phyloP scores from a whole-genome alignment of 2,329 filamentous ascomycete species.

The Hymenoscyphus fructigenus region DNA sequence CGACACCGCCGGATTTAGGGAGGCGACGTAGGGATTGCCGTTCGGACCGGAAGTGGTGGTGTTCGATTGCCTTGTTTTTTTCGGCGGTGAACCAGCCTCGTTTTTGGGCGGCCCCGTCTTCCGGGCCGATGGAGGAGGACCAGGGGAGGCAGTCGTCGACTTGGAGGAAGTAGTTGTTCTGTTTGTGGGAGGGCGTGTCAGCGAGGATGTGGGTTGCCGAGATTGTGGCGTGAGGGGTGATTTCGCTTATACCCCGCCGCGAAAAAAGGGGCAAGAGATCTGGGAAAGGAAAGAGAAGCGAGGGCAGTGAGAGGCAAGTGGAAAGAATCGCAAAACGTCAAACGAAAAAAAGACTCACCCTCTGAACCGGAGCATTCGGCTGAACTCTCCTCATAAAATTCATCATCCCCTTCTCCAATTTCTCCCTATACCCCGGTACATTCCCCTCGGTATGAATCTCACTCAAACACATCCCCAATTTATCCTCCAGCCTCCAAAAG shows the following conservation, averaged over 20 bases:
- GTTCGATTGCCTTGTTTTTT: constrained; percentile 68
- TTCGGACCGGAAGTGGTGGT: constrained; percentile 74
- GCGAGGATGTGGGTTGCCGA: constrained; percentile 12
- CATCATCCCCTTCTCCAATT: constrained; percentile 75
- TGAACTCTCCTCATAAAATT: constrained; percentile 75
- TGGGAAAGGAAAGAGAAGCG: neutral
- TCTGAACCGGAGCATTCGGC: constrained; percentile 60
- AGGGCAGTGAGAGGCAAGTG: constrained; percentile 3
- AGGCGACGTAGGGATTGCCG: constrained; percentile 61
- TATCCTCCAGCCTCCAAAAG: constrained; percentile 81
- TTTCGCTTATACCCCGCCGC: neutral
- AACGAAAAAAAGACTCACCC: constrained; percentile 28
- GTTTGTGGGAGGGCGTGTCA: constrained; percentile 36
- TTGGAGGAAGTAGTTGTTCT: constrained; percentile 88
- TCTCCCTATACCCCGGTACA: constrained; percentile 70
- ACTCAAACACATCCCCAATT: constrained; percentile 74
- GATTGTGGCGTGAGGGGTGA: neutral
- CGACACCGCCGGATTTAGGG: constrained; percentile 51
- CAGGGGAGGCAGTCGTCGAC: constrained; percentile 76
- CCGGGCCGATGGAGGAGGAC: constrained; percentile 72
- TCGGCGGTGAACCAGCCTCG: constrained; percentile 75
- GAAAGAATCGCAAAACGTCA: neutral
- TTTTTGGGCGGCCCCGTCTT: constrained; percentile 55
- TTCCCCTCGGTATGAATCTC: constrained; percentile 78
- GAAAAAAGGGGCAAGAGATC: too few relatives aligned